Base-by-base conservation (phyloP, 1,284 basidiomycete species). In the Ganoderma meredithae region DNA sequence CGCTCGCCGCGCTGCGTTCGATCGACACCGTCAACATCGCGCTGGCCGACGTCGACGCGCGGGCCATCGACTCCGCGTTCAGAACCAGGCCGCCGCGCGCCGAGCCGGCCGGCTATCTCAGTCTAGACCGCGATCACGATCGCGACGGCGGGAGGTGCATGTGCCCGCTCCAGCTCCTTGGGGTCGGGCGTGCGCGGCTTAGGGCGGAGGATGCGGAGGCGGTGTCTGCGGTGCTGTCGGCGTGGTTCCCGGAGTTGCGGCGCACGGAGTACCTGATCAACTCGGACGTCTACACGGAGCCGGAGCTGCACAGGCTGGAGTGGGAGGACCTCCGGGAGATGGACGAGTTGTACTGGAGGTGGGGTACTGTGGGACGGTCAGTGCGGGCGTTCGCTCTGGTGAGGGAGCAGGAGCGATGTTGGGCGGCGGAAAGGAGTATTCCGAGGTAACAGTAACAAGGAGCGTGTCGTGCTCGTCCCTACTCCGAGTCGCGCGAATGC, bases 21-120 rank as follows among this genome's bases (percentile, higher is more conserved):
- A 8, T 55, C 27, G 52, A 55, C 15, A 55, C 52, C 2, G 3
- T 55, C 31, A 27, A 33, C 15, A 6, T 55, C 25, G 52, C 52
- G 27, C 52, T 55, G 52, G 31, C 52, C 27, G 52, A 55, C 52
- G 52, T 55, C 52, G 52, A 55, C 52, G 52, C 52, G 27, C 25
- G 52, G 3, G 52, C 52, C 31, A 17, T 55, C 27, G 52, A 33
- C 52, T 27, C 52, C 15, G 52, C 52, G 52, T 55, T 33, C 27
- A 31, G 25, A 7, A 33, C 17, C 15, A 31, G 27, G 27, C 31
- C 15, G 47, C 47, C 22, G 22, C 47, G 25, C 52, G 15, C 8
- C 25, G 22, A 22, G 41, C 41, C 15, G 41, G 17, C 22, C 22
- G 22, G 9, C 0, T 10, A 49, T 10, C 22, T 22, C 31, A 17